Base-by-base conservation (phyloP, 2,329 filamentous ascomycete genomes). In the Lecanicillium sp. region DNA sequence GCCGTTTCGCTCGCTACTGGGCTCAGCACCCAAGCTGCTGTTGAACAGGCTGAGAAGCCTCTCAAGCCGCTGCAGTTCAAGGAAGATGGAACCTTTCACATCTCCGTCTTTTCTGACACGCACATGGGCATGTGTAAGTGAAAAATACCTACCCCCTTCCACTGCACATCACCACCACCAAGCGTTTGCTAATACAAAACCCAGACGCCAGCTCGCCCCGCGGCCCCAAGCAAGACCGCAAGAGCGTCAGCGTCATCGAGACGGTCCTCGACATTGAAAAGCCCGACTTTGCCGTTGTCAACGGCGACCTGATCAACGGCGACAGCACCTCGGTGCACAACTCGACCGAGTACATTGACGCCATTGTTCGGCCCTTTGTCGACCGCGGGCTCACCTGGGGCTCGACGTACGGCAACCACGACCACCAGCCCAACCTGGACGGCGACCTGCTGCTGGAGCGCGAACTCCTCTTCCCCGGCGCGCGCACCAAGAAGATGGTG, bases 201-300 rank as follows among this genome's bases (percentile, higher is more conserved):
- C 5, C 14, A 36, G 34, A 36, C 22, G 34, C 34, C 19, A 28
- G 10, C 19, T 11, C 9, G 6, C 17, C 19, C n/a, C 34, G 34
- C 11, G 36, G 36, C 3, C 50, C 55, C 14, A 49, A 48, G 35
- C 61, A 62, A 39, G 73, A 77, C 51, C 38, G 57, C 38, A 66
- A 65, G 25, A 66, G 67, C 1, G 49, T 60, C 2, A 42, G 50
- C 1, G 66, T 75, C 1, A 69, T 38, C 8, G 20, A 15, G 7
- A 25, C 12, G 5, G 17, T 38, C 12, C 36, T 38, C 36, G 36
- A 38, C 15, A 13, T 20, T 22, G 36, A 38, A 18, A 38, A 38
- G 28, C 28, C 29, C 17, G 36, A 38, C 15, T 38, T 38, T 27
- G 36, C 20, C 4, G 36, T 38, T 27, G 7, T 38, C 36, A 38